Conservation (phyloP, 1,284 basidiomycete genomes). For the Apiotrichum montevideense region DNA sequence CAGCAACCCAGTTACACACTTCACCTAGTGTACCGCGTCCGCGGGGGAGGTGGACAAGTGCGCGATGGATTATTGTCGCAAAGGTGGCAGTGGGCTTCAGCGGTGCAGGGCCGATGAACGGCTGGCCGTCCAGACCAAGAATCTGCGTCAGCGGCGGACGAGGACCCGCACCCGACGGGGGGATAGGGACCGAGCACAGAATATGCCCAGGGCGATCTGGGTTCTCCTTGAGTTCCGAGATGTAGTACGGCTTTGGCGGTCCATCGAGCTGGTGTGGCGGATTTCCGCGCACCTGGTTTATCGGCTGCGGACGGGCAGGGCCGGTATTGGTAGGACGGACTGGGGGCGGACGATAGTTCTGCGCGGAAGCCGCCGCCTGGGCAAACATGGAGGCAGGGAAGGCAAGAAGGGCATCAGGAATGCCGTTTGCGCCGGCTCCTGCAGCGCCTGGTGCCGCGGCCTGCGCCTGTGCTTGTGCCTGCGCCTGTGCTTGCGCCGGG, state of each 20-base stretch:
- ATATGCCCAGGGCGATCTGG: constrained; percentile 41
- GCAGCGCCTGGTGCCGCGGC: background rate
- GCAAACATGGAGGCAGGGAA: background rate
- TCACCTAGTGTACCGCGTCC: constrained; percentile 85
- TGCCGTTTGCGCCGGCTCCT: background rate
- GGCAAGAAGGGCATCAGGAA: background rate
- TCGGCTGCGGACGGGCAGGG: constrained; percentile 3
- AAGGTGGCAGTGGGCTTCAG: constrained; percentile 46
- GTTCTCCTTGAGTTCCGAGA: constrained; percentile 40
- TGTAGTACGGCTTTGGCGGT: constrained; percentile 35
- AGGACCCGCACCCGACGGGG: constrained; percentile 42
- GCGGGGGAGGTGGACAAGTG: constrained; percentile 44
- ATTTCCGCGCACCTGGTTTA: constrained; percentile 7
- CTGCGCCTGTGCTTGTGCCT: background rate
- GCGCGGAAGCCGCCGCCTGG: background rate
- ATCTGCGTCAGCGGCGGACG: constrained; percentile 41
- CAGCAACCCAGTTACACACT: constrained; percentile 85
- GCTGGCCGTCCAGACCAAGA: constrained; percentile 43
- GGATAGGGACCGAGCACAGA: constrained; percentile 42
- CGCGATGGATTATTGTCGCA: constrained; percentile 45
- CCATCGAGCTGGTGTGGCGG: constrained; percentile 16
- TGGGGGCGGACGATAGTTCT: background rate
- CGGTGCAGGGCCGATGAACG: constrained; percentile 45
- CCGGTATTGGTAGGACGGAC: background rate
- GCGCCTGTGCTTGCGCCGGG: background rate